Evolutionary conservation across 768 basidiomycete genomes (phyloP), one percentile per base, ranked within the genome.

Genomic region (Naganishia kalamii): DNA sequence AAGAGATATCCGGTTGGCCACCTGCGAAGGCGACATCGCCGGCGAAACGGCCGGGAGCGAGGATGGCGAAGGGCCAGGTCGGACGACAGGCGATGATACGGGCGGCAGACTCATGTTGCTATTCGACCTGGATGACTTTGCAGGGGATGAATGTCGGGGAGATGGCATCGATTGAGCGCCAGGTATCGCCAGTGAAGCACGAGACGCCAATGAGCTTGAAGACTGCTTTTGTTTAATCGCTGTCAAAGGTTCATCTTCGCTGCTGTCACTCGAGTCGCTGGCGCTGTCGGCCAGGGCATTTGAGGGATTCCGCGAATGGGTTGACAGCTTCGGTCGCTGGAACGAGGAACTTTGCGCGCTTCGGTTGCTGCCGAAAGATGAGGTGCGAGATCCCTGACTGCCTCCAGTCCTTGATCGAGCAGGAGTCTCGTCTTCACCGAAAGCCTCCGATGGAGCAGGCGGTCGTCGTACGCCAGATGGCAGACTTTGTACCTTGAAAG

Each of bases 401-500:
- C 46, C 46, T 21, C 50, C 35, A 25, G 15, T 23, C 21, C 40
- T 41, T 13, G 33, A 1, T 27, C 29, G 43, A 17, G 19, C 19
- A 37, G 29, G 60, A 17, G 41, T 46, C 25, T 61, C 41, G 8
- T 61, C 43, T 15, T 48, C 41, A n/a, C 66, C 66, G 30, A 68
- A 68, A 8, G 66, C 66, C n/a, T 62, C 66, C 1, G 66, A 63
- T 11, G 66, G 60, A 21, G 51, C 44, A n/a, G 66, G 66, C 12
- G 66, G 66, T 48, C 62, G 15, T 5, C 66, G 62, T 13, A 68
- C 30, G 32, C 66, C 66, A 17, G 66, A 68, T 7, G 66, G 66
- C 13, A 68, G 47, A 32, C 62, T 68, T 29, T 52, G 30, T 15
- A 65, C 33, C 33, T 65, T 65, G 40, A 54, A 57, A 30, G 30